Conservation (phyloP, 495 filamentous ascomycete genomes). For the Podospora anserina region DNA sequence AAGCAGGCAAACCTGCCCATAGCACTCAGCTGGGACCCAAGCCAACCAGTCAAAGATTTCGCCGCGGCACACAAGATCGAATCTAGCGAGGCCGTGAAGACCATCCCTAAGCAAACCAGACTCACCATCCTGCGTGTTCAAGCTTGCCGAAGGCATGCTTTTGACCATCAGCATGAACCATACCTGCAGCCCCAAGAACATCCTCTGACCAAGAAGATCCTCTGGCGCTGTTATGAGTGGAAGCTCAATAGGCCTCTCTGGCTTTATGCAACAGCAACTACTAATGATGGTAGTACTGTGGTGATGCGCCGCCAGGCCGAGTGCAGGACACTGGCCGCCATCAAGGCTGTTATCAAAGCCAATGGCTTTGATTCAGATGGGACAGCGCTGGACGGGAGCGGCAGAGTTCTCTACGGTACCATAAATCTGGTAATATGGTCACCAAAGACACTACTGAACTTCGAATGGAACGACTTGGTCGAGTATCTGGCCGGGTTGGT, state of each 20-base stretch:
- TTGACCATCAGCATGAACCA: neutral
- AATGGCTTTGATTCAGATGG: constrained; percentile 58
- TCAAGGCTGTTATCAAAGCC: constrained; percentile 47
- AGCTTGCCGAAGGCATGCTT: neutral
- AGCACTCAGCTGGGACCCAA: neutral
- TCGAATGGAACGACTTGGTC: neutral
- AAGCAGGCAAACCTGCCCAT: neutral
- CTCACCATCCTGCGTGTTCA: neutral
- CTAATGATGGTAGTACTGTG: neutral
- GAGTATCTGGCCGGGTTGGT: neutral
- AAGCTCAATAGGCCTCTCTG: neutral
- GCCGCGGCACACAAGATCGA: neutral
- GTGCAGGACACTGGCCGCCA: constrained; percentile 30
- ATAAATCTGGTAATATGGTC: neutral
- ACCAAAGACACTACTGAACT: neutral
- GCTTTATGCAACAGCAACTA: neutral
- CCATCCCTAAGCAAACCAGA: neutral
- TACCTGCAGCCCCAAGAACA: neutral
- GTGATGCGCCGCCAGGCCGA: neutral
- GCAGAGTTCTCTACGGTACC: constrained; percentile 24
- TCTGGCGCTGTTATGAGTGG: neutral
- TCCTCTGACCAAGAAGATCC: neutral
- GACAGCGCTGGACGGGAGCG: constrained; percentile 20
- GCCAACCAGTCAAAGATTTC: neutral
- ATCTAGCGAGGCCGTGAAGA: neutral